Evolutionary conservation across 805 yeast genomes (phyloP).

Genomic region (Ogataea philodendri): DNA sequence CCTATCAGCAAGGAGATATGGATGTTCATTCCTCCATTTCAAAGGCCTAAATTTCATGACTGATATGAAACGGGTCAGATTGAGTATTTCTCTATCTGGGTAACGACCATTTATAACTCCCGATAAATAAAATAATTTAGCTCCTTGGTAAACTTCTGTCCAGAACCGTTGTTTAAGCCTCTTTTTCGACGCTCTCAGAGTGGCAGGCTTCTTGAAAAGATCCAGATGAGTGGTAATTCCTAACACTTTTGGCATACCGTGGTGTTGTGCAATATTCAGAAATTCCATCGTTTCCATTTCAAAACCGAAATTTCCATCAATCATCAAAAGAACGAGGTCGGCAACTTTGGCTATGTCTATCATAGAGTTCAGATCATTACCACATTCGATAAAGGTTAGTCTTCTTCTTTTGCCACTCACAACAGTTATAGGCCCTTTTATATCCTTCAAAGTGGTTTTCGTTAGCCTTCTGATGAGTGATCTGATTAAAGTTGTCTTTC

Average conservation of each 20-base stretch:
- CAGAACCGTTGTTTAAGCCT: conserved; percentile 91
- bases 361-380: conserved; percentile 92
- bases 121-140: conserved; percentile 87
- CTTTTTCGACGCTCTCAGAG: conserved; percentile 88
- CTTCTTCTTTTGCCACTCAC: conserved; percentile 94
- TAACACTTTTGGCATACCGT: conserved; percentile 96
- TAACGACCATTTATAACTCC: conserved; percentile 97
- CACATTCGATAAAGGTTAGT: conserved; percentile 88
- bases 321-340: conserved; percentile 81
- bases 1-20: conserved; percentile 88
- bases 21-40: conserved; percentile 99
- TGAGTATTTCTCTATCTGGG: conserved; percentile 94
- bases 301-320: conserved; percentile 96
- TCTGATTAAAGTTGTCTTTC: conserved; percentile 89
- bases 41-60: conserved; percentile 99
- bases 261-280: conserved; percentile 91
- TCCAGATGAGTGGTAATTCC: conserved; percentile 97
- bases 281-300: conserved; percentile 99
- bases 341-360: conserved; percentile 94
- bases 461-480: conserved; percentile 85
- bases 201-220: conserved; percentile 83
- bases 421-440: conserved; percentile 94
- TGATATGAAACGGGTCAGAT: conserved; percentile 85
- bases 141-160: conserved; percentile 99
- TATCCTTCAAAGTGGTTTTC: conserved; percentile 79